Evolutionary conservation across 2,329 filamentous ascomycete genomes (phyloP).

Genomic region (Lasiodiplodia hormozganensis): DNA sequence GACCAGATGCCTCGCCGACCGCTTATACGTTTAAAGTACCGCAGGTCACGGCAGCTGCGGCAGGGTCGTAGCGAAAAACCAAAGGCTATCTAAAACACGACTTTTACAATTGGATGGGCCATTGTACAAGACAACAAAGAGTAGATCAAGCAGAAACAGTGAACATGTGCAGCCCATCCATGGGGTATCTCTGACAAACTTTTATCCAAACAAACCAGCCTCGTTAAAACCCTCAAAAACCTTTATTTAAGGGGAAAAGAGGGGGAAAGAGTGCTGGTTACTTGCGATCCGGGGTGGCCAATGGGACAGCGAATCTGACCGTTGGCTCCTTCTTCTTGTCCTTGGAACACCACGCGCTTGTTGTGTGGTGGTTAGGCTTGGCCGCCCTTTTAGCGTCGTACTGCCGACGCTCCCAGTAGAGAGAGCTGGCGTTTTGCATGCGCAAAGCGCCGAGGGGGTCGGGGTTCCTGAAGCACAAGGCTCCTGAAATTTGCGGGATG

Average conservation of each 20-base stretch:
- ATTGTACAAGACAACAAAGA: neutral
- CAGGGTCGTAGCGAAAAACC: neutral
- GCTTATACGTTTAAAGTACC: conserved; percentile 1
- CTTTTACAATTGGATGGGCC: neutral
- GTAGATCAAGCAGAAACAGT: neutral
- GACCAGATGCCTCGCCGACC: neutral
- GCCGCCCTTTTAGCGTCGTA: neutral
- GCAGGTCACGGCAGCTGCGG: conserved; percentile 2
- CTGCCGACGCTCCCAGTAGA: neutral
- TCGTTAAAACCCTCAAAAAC: neutral
- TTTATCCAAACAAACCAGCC: neutral
- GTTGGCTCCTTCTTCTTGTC: neutral
- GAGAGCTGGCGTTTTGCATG: neutral
- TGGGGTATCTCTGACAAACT: neutral
- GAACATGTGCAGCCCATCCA: neutral
- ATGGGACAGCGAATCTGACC: neutral
- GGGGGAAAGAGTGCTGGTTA: neutral
- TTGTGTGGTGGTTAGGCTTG: neutral
- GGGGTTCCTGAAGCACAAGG: neutral
- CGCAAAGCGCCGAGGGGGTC: neutral
- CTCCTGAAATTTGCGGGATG: neutral
- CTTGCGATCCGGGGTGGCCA: neutral
- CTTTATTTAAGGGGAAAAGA: neutral
- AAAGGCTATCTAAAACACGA: neutral
- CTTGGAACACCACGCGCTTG: neutral